phyloP scores from a whole-genome alignment of 495 filamentous ascomycete species.

The Penicillium paxilli region DNA sequence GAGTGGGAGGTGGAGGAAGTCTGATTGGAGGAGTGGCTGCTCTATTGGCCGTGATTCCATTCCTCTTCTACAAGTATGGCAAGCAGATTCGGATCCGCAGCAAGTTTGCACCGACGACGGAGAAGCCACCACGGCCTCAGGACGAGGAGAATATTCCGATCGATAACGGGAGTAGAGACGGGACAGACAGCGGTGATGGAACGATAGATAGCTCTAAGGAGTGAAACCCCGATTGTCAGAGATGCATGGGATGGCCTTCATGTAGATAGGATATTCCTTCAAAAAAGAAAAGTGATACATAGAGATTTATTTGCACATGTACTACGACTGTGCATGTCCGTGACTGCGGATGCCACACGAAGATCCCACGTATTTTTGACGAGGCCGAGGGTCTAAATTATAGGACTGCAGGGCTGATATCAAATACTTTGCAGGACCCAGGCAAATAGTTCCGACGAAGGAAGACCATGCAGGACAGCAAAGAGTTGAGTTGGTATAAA shows the following conservation, averaged over 20 bases:
- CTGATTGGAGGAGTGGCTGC: constrained; percentile 46
- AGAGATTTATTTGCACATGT: not conserved
- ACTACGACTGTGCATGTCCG: not conserved
- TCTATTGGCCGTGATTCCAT: constrained; percentile 46
- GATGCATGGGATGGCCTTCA: too few relatives aligned
- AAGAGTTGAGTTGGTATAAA: too few relatives aligned
- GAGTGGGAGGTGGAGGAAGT: constrained; percentile 50
- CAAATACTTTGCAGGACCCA: not conserved
- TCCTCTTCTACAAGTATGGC: constrained; percentile 53
- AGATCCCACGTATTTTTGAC: not conserved
- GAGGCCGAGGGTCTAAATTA: not conserved
- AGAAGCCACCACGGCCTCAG: not conserved
- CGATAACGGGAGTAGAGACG: too few relatives aligned
- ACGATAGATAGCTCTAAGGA: not conserved
- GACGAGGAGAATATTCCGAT: not conserved
- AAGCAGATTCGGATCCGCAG: constrained; percentile 40
- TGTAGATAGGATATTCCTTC: too few relatives aligned
- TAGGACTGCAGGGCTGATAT: not conserved
- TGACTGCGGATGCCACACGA: too few relatives aligned
- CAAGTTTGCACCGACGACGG: constrained; percentile 34
- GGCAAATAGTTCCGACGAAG: not conserved
- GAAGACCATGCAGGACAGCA: not conserved
- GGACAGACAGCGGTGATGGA: not conserved
- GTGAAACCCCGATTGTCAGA: too few relatives aligned
- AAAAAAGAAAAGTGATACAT: not conserved